phyloP scores from a whole-genome alignment of 495 filamentous ascomycete genomes.

The Podospora pseudoanserina region DNA sequence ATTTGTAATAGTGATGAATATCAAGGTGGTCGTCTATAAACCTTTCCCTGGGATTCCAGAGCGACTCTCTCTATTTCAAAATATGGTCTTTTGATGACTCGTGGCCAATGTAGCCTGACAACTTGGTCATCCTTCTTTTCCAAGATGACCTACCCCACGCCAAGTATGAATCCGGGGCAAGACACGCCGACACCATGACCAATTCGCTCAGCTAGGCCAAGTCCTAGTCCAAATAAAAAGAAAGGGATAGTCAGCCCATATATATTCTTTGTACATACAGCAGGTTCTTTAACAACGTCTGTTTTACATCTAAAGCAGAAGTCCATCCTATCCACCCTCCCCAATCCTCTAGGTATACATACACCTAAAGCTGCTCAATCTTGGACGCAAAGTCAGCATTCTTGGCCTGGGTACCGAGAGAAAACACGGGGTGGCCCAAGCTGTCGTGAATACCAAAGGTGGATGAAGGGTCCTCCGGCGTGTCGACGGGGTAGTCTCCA shows the following conservation, averaged over 20 bases:
- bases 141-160: too few relatives aligned
- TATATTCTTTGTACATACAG: neutral
- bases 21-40: too few relatives aligned
- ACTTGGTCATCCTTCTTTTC: too few relatives aligned
- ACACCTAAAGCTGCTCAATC: conserved; percentile 14
- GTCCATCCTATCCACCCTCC: conserved; percentile 26
- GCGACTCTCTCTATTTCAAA: too few relatives aligned
- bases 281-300: neutral
- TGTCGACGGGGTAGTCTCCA: conserved; percentile 34
- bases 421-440: conserved; percentile 43
- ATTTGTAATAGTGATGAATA: too few relatives aligned
- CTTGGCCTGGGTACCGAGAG: conserved; percentile 30
- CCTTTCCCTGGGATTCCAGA: too few relatives aligned
- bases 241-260: neutral
- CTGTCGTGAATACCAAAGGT: conserved; percentile 46
- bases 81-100: too few relatives aligned
- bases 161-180: too few relatives aligned
- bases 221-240: too few relatives aligned
- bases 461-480: conserved; percentile 30
- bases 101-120: too few relatives aligned
- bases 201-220: too few relatives aligned
- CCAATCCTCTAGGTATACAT: neutral
- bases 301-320: neutral
- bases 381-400: conserved; percentile 30
- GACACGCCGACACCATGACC: too few relatives aligned